phyloP scores from a whole-genome alignment of 306 rosid species.

The Urtica urens region DNA sequence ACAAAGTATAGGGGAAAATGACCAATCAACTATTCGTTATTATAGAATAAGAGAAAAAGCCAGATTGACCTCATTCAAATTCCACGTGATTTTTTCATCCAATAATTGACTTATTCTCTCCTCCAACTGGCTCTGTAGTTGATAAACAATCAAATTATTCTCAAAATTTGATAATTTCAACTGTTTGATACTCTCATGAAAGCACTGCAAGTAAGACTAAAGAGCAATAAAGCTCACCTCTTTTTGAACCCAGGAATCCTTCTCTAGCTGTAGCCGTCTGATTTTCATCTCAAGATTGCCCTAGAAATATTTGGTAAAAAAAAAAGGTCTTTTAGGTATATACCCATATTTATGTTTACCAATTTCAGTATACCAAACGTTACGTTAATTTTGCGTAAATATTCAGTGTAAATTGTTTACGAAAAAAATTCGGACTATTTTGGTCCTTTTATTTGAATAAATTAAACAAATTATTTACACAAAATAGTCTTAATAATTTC shows the following conservation, averaged over 20 bases:
- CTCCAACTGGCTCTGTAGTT: constrained; percentile 38
- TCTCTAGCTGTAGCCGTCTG: constrained; percentile 39
- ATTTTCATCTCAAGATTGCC: constrained; percentile 41
- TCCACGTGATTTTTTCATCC: constrained; percentile 23
- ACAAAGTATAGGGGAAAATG: not conserved
- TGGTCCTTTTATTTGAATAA: no score
- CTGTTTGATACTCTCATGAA: not conserved
- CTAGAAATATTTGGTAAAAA: constrained; percentile 30
- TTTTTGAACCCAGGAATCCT: constrained; percentile 39
- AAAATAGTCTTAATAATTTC: no score
- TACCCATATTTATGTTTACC: no score
- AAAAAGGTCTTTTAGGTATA: no score
- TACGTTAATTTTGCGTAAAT: no score
- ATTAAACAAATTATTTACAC: no score
- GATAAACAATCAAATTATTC: constrained; percentile 16
- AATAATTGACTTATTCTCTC: constrained; percentile 30
- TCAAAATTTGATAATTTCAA: not conserved
- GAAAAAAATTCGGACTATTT: no score
- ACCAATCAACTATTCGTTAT: not conserved
- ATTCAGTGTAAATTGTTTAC: no score
- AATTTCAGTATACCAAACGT: no score
- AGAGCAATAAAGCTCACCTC: constrained; percentile 28
- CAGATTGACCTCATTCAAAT: constrained; percentile 28
- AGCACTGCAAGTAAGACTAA: not conserved
- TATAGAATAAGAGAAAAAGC: not conserved